phyloP scores from a whole-genome alignment of 2,329 filamentous ascomycete species.

The Beauveria australis region DNA sequence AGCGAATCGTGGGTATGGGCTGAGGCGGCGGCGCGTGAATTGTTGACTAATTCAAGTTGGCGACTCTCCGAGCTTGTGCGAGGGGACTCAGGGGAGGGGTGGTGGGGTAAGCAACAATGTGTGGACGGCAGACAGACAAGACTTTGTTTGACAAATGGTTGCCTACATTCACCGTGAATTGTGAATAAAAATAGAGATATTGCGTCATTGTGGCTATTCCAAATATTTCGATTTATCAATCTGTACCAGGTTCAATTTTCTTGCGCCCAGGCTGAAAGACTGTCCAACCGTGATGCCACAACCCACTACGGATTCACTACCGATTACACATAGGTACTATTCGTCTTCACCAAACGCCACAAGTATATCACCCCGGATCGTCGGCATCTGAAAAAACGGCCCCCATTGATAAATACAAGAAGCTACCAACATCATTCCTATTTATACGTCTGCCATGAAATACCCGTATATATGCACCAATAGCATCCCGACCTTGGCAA shows the following conservation, averaged over 20 bases:
- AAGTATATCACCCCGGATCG: background rate
- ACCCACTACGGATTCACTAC: no score
- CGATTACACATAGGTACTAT: background rate
- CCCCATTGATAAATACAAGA: background rate
- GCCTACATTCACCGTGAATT: background rate
- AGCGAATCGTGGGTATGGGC: constrained; percentile 1
- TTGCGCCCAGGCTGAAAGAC: background rate
- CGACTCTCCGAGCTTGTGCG: constrained; percentile 4
- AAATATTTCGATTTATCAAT: background rate
- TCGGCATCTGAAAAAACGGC: background rate
- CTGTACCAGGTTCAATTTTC: background rate
- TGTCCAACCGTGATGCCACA: background rate
- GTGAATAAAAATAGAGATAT: background rate
- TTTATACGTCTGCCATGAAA: background rate
- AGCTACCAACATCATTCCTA: background rate
- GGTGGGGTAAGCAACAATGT: constrained; percentile 2
- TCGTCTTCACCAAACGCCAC: background rate
- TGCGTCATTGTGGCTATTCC: background rate
- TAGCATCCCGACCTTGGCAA: background rate
- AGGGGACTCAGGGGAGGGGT: constrained; percentile 3
- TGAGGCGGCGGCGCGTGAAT: constrained; percentile 3
- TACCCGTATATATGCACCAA: background rate
- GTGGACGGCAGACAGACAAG: background rate
- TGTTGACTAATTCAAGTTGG: constrained; percentile 10
- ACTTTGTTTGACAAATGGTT: background rate